phyloP scores from a whole-genome alignment of 345 rosid species.

The Dipteronia sinensis region DNA sequence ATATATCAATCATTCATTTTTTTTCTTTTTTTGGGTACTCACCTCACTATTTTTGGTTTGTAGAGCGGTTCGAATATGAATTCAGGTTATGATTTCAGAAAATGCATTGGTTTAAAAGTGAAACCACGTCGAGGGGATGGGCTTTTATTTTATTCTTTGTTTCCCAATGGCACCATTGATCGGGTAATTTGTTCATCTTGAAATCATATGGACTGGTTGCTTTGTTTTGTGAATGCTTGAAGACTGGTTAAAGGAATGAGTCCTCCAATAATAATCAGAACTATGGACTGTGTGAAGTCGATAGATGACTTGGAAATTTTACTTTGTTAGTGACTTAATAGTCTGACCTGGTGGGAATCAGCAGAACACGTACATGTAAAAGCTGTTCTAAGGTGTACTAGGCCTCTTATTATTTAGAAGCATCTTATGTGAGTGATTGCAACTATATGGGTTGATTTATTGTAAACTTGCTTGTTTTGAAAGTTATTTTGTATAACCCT shows the following conservation, averaged over 20 bases:
- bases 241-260: neutral
- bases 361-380: neutral
- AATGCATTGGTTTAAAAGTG: conserved; percentile 69
- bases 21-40: neutral
- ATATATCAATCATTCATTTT: neutral
- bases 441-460: neutral
- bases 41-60: conserved; percentile 7
- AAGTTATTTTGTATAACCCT: too few relatives aligned
- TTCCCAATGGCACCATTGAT: conserved; percentile 74
- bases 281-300: neutral
- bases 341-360: neutral
- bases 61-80: conserved; percentile 49
- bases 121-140: conserved; percentile 81
- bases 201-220: conserved; percentile 1
- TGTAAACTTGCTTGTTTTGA: neutral
- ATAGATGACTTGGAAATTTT: neutral
- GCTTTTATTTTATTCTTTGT: conserved; percentile 62
- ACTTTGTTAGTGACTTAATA: neutral
- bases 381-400: neutral
- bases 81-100: conserved; percentile 54
- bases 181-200: conserved; percentile 35
- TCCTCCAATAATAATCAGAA: neutral
- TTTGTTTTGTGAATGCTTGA: neutral
- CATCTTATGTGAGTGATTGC: neutral
- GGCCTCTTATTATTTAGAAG: neutral